Evolutionary conservation across 2,329 filamentous ascomycete genomes (phyloP).

Genomic region (Rhinocladiella mackenziei): DNA sequence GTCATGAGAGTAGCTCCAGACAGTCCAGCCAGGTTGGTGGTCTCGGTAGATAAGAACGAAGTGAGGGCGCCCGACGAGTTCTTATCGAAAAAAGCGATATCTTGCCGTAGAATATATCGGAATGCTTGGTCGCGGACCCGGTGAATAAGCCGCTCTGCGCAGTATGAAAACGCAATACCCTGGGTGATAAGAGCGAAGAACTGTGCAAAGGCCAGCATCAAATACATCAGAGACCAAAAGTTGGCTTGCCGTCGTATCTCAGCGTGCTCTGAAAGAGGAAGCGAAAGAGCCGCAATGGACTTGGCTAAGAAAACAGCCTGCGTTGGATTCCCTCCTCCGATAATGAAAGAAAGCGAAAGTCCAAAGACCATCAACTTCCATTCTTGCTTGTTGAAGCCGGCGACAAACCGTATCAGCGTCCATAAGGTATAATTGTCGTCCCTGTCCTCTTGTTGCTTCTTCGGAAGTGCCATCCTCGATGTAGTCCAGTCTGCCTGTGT

Average conservation of each 20-base stretch:
- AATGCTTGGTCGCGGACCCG: conserved; percentile 80
- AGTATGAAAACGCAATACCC: conserved; percentile 73
- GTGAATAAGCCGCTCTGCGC: conserved; percentile 80
- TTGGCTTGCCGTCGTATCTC: conserved; percentile 67
- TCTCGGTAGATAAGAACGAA: conserved; percentile 82
- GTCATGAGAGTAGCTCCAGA: conserved; percentile 85
- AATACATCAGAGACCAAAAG: conserved; percentile 86
- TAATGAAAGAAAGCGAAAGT: conserved; percentile 68
- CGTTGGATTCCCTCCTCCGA: conserved; percentile 74
- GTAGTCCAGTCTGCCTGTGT: conserved; percentile 44
- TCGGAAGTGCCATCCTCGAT: conserved; percentile 63
- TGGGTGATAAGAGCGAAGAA: conserved; percentile 65
- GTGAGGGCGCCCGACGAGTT: conserved; percentile 87
- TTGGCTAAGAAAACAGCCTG: conserved; percentile 84
- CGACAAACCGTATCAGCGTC: conserved; percentile 74
- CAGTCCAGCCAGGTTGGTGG: conserved; percentile 83
- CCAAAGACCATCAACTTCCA: conserved; percentile 70
- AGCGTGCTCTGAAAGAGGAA: conserved; percentile 45
- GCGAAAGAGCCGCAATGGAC: conserved; percentile 68
- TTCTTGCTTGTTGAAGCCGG: conserved; percentile 72
- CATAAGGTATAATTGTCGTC: conserved; percentile 63
- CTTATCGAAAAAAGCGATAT: conserved; percentile 85
- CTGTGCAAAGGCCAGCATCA: conserved; percentile 73
- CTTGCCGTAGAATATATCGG: conserved; percentile 82
- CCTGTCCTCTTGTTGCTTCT: conserved; percentile 49